phyloP scores from a whole-genome alignment of 108 stramenopile species.

The Stephanodiscus triporus region DNA sequence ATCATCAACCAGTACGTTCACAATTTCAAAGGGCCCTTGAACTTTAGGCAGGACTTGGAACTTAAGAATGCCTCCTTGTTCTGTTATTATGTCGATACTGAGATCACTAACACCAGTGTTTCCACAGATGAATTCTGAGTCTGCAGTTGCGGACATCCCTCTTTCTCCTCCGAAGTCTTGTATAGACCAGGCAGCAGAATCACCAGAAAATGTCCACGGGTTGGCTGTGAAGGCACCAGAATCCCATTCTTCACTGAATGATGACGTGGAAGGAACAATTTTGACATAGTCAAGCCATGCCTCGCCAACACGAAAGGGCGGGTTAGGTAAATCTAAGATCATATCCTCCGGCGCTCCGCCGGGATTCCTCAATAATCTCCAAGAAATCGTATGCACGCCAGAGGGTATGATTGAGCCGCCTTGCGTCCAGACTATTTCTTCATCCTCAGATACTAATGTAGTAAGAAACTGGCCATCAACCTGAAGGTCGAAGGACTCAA shows the following conservation, averaged over 20 bases:
- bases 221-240: conserved; percentile 41
- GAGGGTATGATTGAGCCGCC: conserved; percentile 39
- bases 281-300: conserved; percentile 51
- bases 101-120: conserved; percentile 29
- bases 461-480: conserved; percentile 50
- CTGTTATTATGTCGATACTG: conserved; percentile 52
- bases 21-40: conserved; percentile 30
- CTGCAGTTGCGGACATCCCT: conserved; percentile 39
- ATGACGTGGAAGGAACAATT: conserved; percentile 25
- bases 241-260: conserved; percentile 40
- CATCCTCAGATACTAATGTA: conserved; percentile 22
- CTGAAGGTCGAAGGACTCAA: conserved; percentile 40
- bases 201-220: conserved; percentile 42
- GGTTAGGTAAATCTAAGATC: conserved; percentile 16
- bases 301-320: conserved; percentile 37
- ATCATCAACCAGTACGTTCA: conserved; percentile 32
- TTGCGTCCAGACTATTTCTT: conserved; percentile 21
- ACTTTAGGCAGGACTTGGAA: conserved; percentile 33
- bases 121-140: conserved; percentile 23
- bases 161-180: conserved; percentile 24
- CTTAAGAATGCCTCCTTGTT: conserved; percentile 33
- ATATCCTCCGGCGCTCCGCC: conserved; percentile 36
- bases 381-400: conserved; percentile 42
- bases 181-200: conserved; percentile 44
- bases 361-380: conserved; percentile 44